These are phyloP conservation scores for Colletotrichum euphorbiae DNA, from an alignment of 2,329 filamentous ascomycete genomes.

Conservation along the genomic window DNA sequence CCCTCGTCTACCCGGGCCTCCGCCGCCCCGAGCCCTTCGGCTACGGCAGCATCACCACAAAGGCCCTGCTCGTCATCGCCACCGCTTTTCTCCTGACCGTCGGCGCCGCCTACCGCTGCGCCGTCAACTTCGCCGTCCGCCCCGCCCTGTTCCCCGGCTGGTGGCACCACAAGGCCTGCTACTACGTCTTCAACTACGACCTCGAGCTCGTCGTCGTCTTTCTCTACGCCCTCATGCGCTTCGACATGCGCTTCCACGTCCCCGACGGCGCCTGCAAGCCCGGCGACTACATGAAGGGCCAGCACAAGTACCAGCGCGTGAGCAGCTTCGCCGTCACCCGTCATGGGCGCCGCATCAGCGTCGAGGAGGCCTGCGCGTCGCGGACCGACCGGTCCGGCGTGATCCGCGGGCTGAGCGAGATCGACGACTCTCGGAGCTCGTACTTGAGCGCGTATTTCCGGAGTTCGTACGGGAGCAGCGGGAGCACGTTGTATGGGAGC, in stretches of 20 bases:
- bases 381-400: conserved; percentile 40
- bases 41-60: conserved; percentile 72
- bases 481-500: not conserved
- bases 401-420: conserved; percentile 13
- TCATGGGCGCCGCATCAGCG: conserved; percentile 32
- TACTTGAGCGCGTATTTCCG: conserved; percentile 13
- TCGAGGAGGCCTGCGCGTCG: conserved; percentile 44
- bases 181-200: conserved; percentile 83
- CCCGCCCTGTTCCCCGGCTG: conserved; percentile 66
- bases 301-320: conserved; percentile 31
- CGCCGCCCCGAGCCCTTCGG: conserved; percentile 65
- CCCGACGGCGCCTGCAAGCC: conserved; percentile 71
- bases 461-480: not conserved
- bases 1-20: conserved; percentile 52
- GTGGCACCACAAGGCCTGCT: conserved; percentile 78
- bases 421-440: not conserved
- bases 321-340: conserved; percentile 23
- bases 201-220: conserved; percentile 79
- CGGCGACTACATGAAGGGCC: conserved; percentile 58
- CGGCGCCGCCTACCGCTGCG: conserved; percentile 77
- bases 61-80: conserved; percentile 72
- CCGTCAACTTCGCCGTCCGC: conserved; percentile 64
- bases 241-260: conserved; percentile 78
- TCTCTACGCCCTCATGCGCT: conserved; percentile 73
- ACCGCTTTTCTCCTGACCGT: conserved; percentile 71